phyloP scores from a whole-genome alignment of 106 monocot species.

The Vanilla planifolia region DNA sequence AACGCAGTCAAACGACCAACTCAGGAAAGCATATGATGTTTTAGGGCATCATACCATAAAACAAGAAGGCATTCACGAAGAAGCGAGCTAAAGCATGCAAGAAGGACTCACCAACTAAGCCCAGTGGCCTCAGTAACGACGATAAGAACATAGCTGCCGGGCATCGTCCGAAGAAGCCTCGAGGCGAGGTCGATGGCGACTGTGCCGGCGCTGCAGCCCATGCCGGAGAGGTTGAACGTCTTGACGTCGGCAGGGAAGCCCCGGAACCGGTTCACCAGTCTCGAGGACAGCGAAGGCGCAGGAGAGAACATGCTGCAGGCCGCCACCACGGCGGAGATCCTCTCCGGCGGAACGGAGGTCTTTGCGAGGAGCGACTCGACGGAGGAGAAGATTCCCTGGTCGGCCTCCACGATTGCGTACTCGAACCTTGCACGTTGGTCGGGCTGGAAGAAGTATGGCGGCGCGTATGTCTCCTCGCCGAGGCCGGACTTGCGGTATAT shows the following conservation, averaged over 20 bases:
- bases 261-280: slow-evolving; percentile 34
- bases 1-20: too few species aligned
- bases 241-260: slow-evolving; percentile 14
- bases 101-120: slow-evolving; percentile 32
- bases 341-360: slow-evolving; percentile 10
- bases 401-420: slow-evolving; percentile 31
- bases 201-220: slow-evolving; percentile 62
- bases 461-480: slow-evolving; percentile 61
- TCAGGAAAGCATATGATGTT: too few species aligned
- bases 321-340: slow-evolving; percentile 35
- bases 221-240: slow-evolving; percentile 44
- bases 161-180: slow-evolving; percentile 5
- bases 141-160: slow-evolving; percentile 29
- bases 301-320: slow-evolving; percentile 43
- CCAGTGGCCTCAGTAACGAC: slow-evolving; percentile 47
- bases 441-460: slow-evolving; percentile 40
- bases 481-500: slow-evolving; percentile 69
- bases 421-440: slow-evolving; percentile 18
- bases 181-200: slow-evolving; percentile 34
- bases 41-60: too few species aligned
- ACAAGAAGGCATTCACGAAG: too few species aligned
- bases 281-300: slow-evolving; percentile 33
- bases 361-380: slow-evolving; percentile 27
- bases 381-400: slow-evolving; percentile 45
- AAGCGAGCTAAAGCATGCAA: too few species aligned